phyloP scores from a whole-genome alignment of 2,329 filamentous ascomycete genomes.

The Fusarium pseudoanthophilum region DNA sequence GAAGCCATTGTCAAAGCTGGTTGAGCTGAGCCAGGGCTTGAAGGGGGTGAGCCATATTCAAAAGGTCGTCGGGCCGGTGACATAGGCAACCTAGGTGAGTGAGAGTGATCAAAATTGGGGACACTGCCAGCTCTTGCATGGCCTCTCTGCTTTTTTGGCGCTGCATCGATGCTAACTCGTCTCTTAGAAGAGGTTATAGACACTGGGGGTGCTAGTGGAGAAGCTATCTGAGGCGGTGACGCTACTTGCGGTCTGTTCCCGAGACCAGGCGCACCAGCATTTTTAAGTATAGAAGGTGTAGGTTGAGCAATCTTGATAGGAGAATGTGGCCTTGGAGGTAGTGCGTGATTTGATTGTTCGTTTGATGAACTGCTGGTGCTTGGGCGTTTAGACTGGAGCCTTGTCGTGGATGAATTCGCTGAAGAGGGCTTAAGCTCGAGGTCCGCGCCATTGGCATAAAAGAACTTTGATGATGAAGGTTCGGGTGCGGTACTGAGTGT shows the following conservation, averaged over 20 bases:
- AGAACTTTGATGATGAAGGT: slow-evolving; percentile 70
- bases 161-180: slow-evolving; percentile 56
- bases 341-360: slow-evolving; percentile 30
- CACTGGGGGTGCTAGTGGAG: slow-evolving; percentile 49
- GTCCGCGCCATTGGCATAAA: slow-evolving; percentile 74
- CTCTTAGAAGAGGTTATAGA: slow-evolving; percentile 50
- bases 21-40: slow-evolving; percentile 46
- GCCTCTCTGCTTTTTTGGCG: slow-evolving; percentile 49
- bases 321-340: slow-evolving; percentile 59
- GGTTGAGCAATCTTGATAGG: slow-evolving; percentile 57
- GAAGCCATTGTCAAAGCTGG: slow-evolving; percentile 63
- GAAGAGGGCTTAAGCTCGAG: slow-evolving; percentile 60
- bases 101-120: slow-evolving; percentile 50
- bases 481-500: slow-evolving; percentile 52
- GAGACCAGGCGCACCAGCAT: slow-evolving; percentile 26
- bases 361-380: slow-evolving; percentile 47
- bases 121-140: slow-evolving; percentile 57
- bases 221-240: slow-evolving; percentile 50
- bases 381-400: slow-evolving; percentile 54
- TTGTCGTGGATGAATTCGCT: slow-evolving; percentile 58
- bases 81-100: slow-evolving; percentile 50
- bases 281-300: slow-evolving; percentile 37
- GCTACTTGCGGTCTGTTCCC: slow-evolving; percentile 47
- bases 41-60: slow-evolving; percentile 52
- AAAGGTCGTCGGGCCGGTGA: slow-evolving; percentile 47